A percentile compares a stretch with the other conserved stretches of the same genome.
Evolutionary conservation across 2,329 filamentous ascomycete species (phyloP).

Genomic region (Byssothecium circinans): DNA sequence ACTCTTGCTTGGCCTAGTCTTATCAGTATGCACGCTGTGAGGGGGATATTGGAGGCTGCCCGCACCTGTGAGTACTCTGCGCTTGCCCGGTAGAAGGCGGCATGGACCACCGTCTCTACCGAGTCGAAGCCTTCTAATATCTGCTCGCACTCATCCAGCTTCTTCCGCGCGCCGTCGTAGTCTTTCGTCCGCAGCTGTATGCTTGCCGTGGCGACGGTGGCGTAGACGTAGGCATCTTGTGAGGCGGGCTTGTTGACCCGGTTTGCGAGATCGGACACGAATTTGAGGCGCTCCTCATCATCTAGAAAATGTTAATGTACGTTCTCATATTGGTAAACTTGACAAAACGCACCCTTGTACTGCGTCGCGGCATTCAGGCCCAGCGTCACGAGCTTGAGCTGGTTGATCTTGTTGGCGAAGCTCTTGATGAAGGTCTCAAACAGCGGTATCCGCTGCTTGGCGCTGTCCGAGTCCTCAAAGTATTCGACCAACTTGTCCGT

Average conservation of each 20-base stretch:
- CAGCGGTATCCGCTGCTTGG: conserved; percentile 80
- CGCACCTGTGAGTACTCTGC: conserved; percentile 84
- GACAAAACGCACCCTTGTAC: conserved; percentile 70
- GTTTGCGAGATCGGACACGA: conserved; percentile 79
- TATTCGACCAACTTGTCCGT: conserved; percentile 86
- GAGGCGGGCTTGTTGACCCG: conserved; percentile 91
- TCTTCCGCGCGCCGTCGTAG: conserved; percentile 78
- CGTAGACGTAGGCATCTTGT: conserved; percentile 94
- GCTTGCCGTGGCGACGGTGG: conserved; percentile 83
- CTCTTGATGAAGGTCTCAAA: conserved; percentile 94
- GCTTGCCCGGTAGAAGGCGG: conserved; percentile 93
- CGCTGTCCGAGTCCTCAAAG: conserved; percentile 81
- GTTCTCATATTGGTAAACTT: too few species aligned
- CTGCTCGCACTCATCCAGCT: conserved; percentile 82
- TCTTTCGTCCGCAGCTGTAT: conserved; percentile 82
- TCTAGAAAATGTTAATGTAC: conserved; percentile 57
- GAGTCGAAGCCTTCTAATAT: conserved; percentile 91
- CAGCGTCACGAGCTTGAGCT: conserved; percentile 91
- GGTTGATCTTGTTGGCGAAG: conserved; percentile 98
- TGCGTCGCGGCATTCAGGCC: conserved; percentile 85
- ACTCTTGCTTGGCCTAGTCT: conserved; percentile 74
- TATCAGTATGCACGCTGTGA: background rate
- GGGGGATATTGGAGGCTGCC: background rate
- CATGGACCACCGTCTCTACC: conserved; percentile 93
- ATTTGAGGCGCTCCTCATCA: conserved; percentile 80